phyloP scores from a whole-genome alignment of 345 rosid species.

The Camelina hispida region DNA sequence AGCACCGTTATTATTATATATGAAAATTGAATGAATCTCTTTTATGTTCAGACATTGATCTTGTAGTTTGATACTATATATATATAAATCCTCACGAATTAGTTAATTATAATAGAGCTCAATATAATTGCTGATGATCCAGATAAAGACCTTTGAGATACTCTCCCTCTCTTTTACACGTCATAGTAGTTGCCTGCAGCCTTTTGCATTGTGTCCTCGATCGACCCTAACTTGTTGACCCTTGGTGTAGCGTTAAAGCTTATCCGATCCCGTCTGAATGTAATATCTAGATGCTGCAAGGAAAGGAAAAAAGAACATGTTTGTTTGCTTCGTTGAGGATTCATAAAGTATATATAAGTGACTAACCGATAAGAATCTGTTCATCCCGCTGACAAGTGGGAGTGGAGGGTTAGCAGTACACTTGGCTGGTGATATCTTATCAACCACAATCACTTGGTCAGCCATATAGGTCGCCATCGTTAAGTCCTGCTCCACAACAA shows the following conservation, averaged over 20 bases:
- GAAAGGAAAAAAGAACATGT: not conserved
- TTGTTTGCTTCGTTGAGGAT: not conserved
- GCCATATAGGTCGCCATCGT: not conserved
- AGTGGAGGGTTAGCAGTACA: not conserved
- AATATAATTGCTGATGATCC: not conserved
- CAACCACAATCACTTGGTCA: not conserved
- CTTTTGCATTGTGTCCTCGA: not conserved
- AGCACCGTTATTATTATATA: not conserved
- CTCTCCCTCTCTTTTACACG: not conserved
- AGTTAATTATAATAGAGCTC: too few relatives aligned
- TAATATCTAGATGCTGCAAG: not conserved
- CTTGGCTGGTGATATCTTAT: not conserved
- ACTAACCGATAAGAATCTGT: not conserved
- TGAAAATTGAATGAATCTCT: constrained; percentile 19
- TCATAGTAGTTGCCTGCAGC: not conserved
- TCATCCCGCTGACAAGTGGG: not conserved
- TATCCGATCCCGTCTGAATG: not conserved
- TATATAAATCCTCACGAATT: not conserved
- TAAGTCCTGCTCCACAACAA: not conserved
- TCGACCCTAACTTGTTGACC: not conserved
- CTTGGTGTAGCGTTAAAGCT: not conserved
- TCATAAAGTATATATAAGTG: not conserved
- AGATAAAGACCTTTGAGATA: not conserved
- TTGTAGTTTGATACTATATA: not conserved
- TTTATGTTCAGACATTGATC: constrained; percentile 21